Percentiles rank a stretch among this genome's conserved stretches.
phyloP scores from a whole-genome alignment of 345 rosid species.

The Eutrema yunnanense region DNA sequence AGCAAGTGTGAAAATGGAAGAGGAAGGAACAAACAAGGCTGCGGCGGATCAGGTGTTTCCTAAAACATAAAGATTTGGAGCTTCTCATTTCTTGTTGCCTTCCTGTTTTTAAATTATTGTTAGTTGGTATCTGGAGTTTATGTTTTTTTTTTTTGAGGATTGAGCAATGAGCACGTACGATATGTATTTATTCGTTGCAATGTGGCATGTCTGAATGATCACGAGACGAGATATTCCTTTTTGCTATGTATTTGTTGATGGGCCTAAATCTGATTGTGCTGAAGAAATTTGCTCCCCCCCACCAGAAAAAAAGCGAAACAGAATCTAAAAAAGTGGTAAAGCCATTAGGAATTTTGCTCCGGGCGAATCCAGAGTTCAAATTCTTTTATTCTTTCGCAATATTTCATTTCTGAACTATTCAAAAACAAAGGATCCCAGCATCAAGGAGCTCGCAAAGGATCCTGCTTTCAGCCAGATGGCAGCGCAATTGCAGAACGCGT shows the following conservation, averaged over 20 bases:
- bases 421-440: no score
- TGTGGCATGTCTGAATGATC: neutral
- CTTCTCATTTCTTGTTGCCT: neutral
- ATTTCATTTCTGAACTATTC: no score
- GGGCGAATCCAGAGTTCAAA: no score
- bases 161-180: slow-evolving; percentile 1
- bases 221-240: neutral
- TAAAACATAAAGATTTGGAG: slow-evolving; percentile 35
- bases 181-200: slow-evolving; percentile 12
- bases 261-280: neutral
- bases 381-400: no score
- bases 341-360: no score
- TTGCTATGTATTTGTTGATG: neutral
- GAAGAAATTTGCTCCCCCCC: neutral
- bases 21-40: slow-evolving; percentile 49
- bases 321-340: no score
- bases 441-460: no score
- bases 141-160: neutral
- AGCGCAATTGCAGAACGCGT: no score
- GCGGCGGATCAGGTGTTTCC: slow-evolving; percentile 43
- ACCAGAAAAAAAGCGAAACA: no score
- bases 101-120: neutral
- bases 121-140: neutral
- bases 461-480: no score
- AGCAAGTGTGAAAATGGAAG: slow-evolving; percentile 55